Conservation (phyloP, 495 filamentous ascomycete species). For the Evernia prunastri region DNA sequence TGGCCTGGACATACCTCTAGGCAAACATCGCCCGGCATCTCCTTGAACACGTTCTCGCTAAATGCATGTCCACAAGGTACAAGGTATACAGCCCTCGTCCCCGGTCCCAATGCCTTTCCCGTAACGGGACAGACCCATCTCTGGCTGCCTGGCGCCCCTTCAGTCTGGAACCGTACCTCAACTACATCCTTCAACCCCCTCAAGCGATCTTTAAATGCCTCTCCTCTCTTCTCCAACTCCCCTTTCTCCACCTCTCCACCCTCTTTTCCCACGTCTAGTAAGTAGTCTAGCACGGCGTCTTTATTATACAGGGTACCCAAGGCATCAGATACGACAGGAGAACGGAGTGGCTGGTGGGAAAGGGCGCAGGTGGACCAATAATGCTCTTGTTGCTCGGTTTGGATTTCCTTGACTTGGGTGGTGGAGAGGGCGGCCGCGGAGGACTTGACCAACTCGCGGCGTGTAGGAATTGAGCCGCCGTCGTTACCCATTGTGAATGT, state of each 20-base stretch:
- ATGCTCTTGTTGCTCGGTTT: conserved; percentile 74
- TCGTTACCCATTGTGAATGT: conserved; percentile 77
- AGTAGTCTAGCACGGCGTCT: conserved; percentile 74
- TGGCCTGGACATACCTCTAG: conserved; percentile 43
- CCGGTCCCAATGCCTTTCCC: conserved; percentile 75
- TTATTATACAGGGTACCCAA: conserved; percentile 90
- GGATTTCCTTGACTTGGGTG: conserved; percentile 84
- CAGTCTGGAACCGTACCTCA: conserved; percentile 73
- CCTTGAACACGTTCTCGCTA: conserved; percentile 72
- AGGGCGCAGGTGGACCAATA: conserved; percentile 82
- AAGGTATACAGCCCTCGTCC: conserved; percentile 75
- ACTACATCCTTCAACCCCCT: conserved; percentile 82
- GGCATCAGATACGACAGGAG: conserved; percentile 77
- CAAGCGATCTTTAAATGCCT: conserved; percentile 63
- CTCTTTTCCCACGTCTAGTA: conserved; percentile 58
- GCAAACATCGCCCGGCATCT: conserved; percentile 60
- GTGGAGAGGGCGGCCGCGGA: conserved; percentile 74
- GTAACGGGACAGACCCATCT: conserved; percentile 81
- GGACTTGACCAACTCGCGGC: conserved; percentile 89
- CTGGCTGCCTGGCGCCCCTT: conserved; percentile 29
- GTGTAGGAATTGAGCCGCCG: conserved; percentile 87
- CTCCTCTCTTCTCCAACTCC: conserved; percentile 37
- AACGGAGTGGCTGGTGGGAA: conserved; percentile 63
- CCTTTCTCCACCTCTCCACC: conserved; percentile 46
- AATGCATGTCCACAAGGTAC: conserved; percentile 97